Conservation (phyloP, 2,329 filamentous ascomycete species). For the Fonsecaea pugnacius region DNA sequence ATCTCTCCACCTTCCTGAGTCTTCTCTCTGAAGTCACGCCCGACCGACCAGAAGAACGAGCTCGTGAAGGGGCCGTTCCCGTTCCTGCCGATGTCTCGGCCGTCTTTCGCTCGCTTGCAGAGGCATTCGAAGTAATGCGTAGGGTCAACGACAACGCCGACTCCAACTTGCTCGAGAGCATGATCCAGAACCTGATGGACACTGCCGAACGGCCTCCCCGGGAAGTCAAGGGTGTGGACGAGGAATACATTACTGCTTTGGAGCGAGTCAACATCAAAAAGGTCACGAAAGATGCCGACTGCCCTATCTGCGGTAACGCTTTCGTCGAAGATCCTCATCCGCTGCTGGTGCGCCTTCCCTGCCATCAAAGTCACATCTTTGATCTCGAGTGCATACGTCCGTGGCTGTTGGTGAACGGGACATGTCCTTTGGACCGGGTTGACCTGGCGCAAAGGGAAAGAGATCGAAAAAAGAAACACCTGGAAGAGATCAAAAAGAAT, state of each 20-base stretch:
- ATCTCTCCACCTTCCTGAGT: slow-evolving; percentile 68
- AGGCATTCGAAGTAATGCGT: slow-evolving; percentile 64
- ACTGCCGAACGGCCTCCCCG: slow-evolving; percentile 63
- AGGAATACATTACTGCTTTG: slow-evolving; percentile 48
- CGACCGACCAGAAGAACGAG: slow-evolving; percentile 52
- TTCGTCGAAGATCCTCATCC: slow-evolving; percentile 64
- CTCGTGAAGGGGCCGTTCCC: slow-evolving; percentile 63
- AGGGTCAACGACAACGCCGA: slow-evolving; percentile 44
- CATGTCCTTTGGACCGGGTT: slow-evolving; percentile 66
- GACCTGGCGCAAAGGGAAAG: slow-evolving; percentile 61
- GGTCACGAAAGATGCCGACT: slow-evolving; percentile 42
- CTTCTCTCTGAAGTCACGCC: slow-evolving; percentile 63
- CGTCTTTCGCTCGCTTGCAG: slow-evolving; percentile 63
- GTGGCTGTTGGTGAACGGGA: slow-evolving; percentile 67
- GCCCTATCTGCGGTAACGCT: slow-evolving; percentile 60
- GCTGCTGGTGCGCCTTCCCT: slow-evolving; percentile 66
- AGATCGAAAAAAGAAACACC: slow-evolving; percentile 51
- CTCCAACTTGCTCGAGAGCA: slow-evolving; percentile 55
- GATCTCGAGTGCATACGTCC: slow-evolving; percentile 68
- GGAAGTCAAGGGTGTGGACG: slow-evolving; percentile 64
- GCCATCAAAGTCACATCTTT: slow-evolving; percentile 65
- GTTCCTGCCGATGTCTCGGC: slow-evolving; percentile 65
- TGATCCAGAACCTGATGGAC: slow-evolving; percentile 61
- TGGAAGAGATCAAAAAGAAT: slow-evolving; percentile 42
- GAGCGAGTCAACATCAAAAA: slow-evolving; percentile 39